Conservation (phyloP, 192 early-diverging fungal genomes). For the Linnemannia zychae region DNA sequence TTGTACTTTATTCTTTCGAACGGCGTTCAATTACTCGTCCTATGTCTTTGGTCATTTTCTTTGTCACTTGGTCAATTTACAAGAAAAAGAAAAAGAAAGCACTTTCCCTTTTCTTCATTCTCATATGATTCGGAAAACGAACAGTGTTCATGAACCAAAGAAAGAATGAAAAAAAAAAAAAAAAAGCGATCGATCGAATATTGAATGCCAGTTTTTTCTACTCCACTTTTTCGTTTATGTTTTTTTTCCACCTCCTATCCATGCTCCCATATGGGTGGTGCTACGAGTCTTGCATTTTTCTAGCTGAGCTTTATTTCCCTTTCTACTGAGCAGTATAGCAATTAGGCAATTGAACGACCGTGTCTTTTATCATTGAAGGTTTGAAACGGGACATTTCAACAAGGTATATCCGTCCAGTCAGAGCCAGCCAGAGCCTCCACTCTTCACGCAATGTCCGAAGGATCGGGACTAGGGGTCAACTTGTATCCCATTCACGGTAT, state of each 20-base stretch:
- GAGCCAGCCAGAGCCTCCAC: too few species aligned
- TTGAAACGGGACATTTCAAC: neutral
- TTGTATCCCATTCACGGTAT: constrained; percentile 1
- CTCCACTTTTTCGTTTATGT: neutral
- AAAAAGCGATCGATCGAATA: constrained; percentile 1
- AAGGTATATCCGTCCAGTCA: too few species aligned
- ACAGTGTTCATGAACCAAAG: too few species aligned
- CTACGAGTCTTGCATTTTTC: neutral
- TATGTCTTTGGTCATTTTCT: neutral
- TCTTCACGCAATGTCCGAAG: too few species aligned
- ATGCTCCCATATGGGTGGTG: too few species aligned
- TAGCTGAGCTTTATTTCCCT: neutral
- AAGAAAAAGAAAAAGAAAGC: neutral
- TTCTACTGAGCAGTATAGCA: neutral
- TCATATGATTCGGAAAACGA: neutral
- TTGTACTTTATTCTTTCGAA: too few species aligned
- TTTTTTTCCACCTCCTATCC: neutral
- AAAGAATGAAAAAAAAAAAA: too few species aligned
- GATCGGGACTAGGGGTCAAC: neutral
- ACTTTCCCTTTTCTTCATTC: neutral
- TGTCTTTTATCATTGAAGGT: neutral
- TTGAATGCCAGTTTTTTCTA: neutral
- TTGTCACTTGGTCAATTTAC: neutral
- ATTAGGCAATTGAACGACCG: neutral
- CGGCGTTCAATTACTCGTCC: too few species aligned